A percentile compares a stretch with the other conserved stretches of the same genome.
phyloP scores from a whole-genome alignment of 2,329 filamentous ascomycete genomes.

The Leptosphaerulina australis region DNA sequence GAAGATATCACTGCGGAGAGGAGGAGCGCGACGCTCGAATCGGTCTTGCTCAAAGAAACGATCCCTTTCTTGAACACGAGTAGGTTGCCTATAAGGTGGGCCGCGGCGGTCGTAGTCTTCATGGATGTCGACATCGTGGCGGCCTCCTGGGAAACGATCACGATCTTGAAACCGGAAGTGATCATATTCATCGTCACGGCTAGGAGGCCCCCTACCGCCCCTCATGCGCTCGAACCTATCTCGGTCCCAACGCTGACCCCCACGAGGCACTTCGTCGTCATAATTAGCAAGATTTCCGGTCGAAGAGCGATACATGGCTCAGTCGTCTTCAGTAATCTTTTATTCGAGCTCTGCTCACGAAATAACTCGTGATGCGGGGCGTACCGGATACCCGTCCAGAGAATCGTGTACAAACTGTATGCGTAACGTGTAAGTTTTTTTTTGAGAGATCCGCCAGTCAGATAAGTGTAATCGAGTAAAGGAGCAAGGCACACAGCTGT shows the following conservation, averaged over 20 bases:
- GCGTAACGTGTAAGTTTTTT: background rate
- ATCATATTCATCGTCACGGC: conserved; percentile 53
- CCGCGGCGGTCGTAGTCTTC: conserved; percentile 52
- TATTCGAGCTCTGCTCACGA: background rate
- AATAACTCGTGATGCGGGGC: conserved; percentile 27
- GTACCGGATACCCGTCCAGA: conserved; percentile 17
- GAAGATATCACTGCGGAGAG: conserved; percentile 53
- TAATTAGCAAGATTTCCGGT: conserved; percentile 52
- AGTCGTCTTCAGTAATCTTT: background rate
- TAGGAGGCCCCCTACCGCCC: conserved; percentile 52
- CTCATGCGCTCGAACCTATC: conserved; percentile 57
- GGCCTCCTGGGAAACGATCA: conserved; percentile 50
- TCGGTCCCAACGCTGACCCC: conserved; percentile 55
- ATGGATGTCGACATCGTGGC: conserved; percentile 51
- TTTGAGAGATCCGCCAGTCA: background rate
- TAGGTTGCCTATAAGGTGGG: conserved; percentile 31
- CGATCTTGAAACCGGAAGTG: conserved; percentile 53
- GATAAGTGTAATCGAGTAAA: background rate
- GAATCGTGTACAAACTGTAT: conserved; percentile 1
- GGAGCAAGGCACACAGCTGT: conserved; percentile 5
- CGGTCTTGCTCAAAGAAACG: conserved; percentile 63
- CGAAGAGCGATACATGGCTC: conserved; percentile 48
- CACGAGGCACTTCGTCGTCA: conserved; percentile 48
- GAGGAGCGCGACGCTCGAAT: conserved; percentile 34
- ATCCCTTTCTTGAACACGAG: conserved; percentile 54